phyloP scores from a whole-genome alignment of 148 eudicot genomes.

The Diospyros kaki region DNA sequence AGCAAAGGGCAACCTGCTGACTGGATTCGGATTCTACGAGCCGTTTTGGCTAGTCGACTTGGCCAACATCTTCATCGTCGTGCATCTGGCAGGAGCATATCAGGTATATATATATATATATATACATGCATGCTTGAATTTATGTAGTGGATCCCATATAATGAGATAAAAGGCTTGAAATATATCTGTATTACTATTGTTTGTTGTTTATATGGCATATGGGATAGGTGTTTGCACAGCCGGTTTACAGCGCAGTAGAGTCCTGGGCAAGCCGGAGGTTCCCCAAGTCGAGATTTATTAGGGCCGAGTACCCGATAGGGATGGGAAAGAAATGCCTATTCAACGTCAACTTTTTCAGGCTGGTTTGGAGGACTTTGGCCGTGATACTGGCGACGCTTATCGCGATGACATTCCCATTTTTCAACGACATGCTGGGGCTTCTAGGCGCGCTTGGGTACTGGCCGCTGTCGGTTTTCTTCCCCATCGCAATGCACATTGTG shows the following conservation, averaged over 20 bases:
- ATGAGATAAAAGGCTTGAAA: background rate
- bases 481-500: conserved; percentile 13
- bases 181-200: background rate
- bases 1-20: conserved; percentile 74
- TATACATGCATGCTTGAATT: too few relatives aligned
- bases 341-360: conserved; percentile 8
- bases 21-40: conserved; percentile 73
- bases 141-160: too few relatives aligned
- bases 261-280: conserved; percentile 6
- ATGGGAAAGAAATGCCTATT: conserved; percentile 10
- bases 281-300: conserved; percentile 10
- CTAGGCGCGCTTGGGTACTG: conserved; percentile 19
- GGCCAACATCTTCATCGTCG: conserved; percentile 62
- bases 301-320: conserved; percentile 9
- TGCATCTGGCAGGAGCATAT: conserved; percentile 67
- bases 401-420: conserved; percentile 19
- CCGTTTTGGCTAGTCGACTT: conserved; percentile 68
- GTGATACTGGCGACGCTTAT: conserved; percentile 12
- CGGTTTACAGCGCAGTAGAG: conserved; percentile 8
- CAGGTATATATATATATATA: conserved; percentile 31
- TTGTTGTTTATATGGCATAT: background rate
- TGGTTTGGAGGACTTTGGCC: conserved; percentile 14
- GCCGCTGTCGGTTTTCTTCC: conserved; percentile 19
- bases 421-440: conserved; percentile 18
- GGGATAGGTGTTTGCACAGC: conserved; percentile 11